Conservation (phyloP, 495 filamentous ascomycete genomes). For the Chaetomium cochliodes region DNA sequence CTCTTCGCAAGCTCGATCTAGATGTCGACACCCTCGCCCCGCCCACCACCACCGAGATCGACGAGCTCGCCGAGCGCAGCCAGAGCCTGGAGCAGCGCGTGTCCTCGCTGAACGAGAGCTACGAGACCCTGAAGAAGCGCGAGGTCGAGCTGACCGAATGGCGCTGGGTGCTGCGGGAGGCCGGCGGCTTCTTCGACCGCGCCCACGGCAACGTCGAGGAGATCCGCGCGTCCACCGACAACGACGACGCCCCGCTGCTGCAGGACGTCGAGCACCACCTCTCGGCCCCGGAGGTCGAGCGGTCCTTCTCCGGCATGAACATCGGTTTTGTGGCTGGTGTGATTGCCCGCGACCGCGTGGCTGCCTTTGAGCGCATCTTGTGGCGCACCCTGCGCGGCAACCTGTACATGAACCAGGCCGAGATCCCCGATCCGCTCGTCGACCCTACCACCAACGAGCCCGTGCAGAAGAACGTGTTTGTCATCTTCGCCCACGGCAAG, state of each 20-base stretch:
- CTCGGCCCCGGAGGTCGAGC: slow-evolving; percentile 71
- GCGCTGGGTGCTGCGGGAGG: slow-evolving; percentile 94
- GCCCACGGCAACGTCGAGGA: slow-evolving; percentile 95
- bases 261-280: slow-evolving; percentile 83
- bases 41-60: slow-evolving; percentile 88
- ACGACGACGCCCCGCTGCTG: slow-evolving; percentile 79
- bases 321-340: slow-evolving; percentile 99
- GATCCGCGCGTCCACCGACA: slow-evolving; percentile 85
- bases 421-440: slow-evolving; percentile 92
- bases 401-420: slow-evolving; percentile 99
- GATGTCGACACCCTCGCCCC: slow-evolving; percentile 81
- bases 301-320: slow-evolving; percentile 92
- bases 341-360: slow-evolving; percentile 88
- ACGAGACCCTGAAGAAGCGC: slow-evolving; percentile 95
- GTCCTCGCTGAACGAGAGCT: slow-evolving; percentile 89
- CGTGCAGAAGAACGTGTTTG: slow-evolving; percentile 95
- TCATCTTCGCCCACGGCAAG: slow-evolving; percentile 98
- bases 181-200: slow-evolving; percentile 94
- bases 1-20: slow-evolving; percentile 78
- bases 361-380: slow-evolving; percentile 92
- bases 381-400: slow-evolving; percentile 97
- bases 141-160: slow-evolving; percentile 97
- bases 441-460: slow-evolving; percentile 89
- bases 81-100: slow-evolving; percentile 91
- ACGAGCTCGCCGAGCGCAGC: slow-evolving; percentile 87